Conservation (phyloP, 1,284 basidiomycete species). For the Garcileccinum viscosum region DNA sequence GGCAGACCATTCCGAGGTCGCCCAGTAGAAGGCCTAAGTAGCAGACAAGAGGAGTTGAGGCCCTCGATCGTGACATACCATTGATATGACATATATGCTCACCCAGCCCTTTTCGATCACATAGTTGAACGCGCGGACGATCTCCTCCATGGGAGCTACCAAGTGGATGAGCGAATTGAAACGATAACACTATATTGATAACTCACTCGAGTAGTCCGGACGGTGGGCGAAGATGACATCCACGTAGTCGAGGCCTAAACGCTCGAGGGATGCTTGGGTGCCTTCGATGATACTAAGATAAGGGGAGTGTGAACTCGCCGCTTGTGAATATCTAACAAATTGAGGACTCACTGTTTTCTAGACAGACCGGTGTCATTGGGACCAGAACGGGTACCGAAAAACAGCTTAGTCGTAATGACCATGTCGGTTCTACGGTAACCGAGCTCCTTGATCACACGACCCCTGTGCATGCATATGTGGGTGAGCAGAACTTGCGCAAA, state of each 20-base stretch:
- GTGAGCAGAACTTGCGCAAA: neutral
- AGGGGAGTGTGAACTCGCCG: constrained; percentile 2
- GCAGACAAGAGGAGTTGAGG: neutral
- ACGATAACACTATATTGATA: neutral
- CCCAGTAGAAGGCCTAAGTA: constrained; percentile 52
- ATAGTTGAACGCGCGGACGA: constrained; percentile 54
- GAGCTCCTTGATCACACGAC: constrained; percentile 74
- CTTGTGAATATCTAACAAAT: neutral
- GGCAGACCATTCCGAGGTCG: constrained; percentile 67
- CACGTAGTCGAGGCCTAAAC: constrained; percentile 71
- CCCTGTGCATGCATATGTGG: constrained; percentile 48
- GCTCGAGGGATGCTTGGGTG: constrained; percentile 61
- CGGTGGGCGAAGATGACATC: constrained; percentile 68
- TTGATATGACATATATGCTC: constrained; percentile 1
- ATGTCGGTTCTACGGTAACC: constrained; percentile 70
- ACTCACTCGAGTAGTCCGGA: constrained; percentile 52
- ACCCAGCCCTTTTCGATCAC: constrained; percentile 51
- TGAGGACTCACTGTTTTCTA: constrained; percentile 62
- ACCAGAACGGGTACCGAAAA: constrained; percentile 55
- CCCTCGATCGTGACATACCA: neutral
- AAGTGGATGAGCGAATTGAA: neutral
- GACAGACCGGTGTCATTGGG: constrained; percentile 65
- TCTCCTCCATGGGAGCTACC: constrained; percentile 50
- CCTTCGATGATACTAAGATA: constrained; percentile 68
- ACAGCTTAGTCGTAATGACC: constrained; percentile 71